A percentile compares a stretch with the other conserved stretches of the same genome.
Conservation (phyloP, 306 rosid species). For the Cicer bijugum region DNA sequence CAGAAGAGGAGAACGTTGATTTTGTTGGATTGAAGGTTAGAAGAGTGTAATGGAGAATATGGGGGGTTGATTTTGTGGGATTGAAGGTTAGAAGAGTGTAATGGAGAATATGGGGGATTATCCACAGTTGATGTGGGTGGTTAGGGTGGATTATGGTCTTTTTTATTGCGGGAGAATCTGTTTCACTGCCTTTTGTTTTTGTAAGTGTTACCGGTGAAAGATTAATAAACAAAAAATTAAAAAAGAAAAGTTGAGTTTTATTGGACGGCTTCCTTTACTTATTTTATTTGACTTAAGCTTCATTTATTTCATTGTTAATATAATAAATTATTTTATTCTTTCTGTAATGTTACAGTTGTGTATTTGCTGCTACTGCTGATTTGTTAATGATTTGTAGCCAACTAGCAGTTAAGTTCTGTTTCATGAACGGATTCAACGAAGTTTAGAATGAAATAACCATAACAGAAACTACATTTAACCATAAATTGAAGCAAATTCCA, state of each 20-base stretch:
- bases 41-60: slow-evolving; percentile 35
- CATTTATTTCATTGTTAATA: background rate
- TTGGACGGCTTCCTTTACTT: background rate
- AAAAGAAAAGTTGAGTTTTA: slow-evolving; percentile 4
- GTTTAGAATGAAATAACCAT: background rate
- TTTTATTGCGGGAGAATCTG: slow-evolving; percentile 4
- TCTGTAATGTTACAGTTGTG: slow-evolving; percentile 20
- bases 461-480: background rate
- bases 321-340: slow-evolving; percentile 24
- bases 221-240: background rate
- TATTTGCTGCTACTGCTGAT: background rate
- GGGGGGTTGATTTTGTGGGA: slow-evolving; percentile 41
- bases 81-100: slow-evolving; percentile 38
- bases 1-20: slow-evolving; percentile 35
- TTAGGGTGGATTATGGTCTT: slow-evolving; percentile 5
- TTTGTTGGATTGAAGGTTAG: slow-evolving; percentile 40
- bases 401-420: too few relatives aligned
- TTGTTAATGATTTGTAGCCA: background rate
- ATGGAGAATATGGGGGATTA: slow-evolving; percentile 32
- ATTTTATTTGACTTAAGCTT: background rate
- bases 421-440: too few relatives aligned
- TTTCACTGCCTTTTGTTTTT: slow-evolving; percentile 26
- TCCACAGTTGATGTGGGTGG: slow-evolving; percentile 22
- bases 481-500: background rate
- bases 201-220: background rate